Evolutionary conservation across 257 asterid genomes (phyloP).

Genomic region (Capsicum pubescens): DNA sequence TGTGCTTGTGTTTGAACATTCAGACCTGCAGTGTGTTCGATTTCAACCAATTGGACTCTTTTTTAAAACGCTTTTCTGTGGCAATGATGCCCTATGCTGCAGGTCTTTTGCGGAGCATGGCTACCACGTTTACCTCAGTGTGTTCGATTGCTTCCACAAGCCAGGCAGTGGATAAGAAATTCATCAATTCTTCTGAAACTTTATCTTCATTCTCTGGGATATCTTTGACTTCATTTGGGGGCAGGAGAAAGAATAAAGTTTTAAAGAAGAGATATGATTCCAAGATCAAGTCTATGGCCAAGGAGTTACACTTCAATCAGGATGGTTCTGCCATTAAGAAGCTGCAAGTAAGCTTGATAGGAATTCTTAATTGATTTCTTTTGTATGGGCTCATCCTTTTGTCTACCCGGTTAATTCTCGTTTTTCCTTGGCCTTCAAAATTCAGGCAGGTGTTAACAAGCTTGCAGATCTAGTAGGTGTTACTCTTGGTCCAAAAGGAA

Average conservation of each 20-base stretch:
- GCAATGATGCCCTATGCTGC: not conserved
- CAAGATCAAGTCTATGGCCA: constrained; percentile 77
- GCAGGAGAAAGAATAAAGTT: constrained; percentile 54
- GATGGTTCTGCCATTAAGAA: constrained; percentile 93
- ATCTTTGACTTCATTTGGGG: constrained; percentile 59
- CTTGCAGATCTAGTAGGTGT: constrained; percentile 96
- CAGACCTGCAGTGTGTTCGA: not conserved
- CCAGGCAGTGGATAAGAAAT: constrained; percentile 19
- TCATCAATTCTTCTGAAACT: constrained; percentile 49
- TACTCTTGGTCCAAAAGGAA: constrained; percentile 97
- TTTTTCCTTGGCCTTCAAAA: constrained; percentile 45
- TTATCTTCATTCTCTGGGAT: constrained; percentile 69
- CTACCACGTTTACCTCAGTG: constrained; percentile 17
- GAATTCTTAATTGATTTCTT: not conserved
- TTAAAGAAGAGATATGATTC: constrained; percentile 52
- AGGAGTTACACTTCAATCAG: constrained; percentile 87
- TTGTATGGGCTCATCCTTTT: not conserved
- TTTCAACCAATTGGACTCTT: not conserved
- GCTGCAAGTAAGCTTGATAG: constrained; percentile 59
- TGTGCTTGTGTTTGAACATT: not conserved
- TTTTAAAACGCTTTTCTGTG: not conserved
- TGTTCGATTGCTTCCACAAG: constrained; percentile 25
- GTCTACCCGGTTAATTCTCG: not conserved
- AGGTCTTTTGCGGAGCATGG: constrained; percentile 13
- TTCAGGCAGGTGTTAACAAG: constrained; percentile 73